Conservation (phyloP, 73 alveolate genomes). For the Uronychia setigera region DNA sequence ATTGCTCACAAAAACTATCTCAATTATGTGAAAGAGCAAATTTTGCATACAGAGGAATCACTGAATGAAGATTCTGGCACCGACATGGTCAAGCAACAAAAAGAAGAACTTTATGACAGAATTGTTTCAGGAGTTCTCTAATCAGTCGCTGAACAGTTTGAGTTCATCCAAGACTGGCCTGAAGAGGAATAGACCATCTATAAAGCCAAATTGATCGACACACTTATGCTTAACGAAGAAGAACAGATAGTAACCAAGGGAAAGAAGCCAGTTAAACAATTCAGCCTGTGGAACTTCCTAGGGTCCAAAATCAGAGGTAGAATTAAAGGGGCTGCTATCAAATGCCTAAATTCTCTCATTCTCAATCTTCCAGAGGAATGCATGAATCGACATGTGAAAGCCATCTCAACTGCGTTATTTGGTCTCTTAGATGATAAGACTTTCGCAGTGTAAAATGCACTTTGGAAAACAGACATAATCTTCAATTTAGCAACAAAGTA, state of each 20-base stretch:
- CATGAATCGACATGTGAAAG: constrained; percentile 20
- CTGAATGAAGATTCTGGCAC: constrained; percentile 44
- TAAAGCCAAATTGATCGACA: constrained; percentile 7
- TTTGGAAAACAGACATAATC: constrained; percentile 52
- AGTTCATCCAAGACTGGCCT: constrained; percentile 38
- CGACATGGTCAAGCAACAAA: constrained; percentile 32
- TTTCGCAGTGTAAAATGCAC: constrained; percentile 46
- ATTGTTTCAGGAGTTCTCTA: constrained; percentile 43
- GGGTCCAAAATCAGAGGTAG: constrained; percentile 41
- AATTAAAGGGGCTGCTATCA: constrained; percentile 41
- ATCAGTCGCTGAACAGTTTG: constrained; percentile 49
- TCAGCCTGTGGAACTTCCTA: constrained; percentile 29
- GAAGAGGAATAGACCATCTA: constrained; percentile 36
- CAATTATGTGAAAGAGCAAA: constrained; percentile 46
- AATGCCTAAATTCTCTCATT: constrained; percentile 22
- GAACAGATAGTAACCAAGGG: background rate
- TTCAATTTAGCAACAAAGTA: constrained; percentile 25
- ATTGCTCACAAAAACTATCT: constrained; percentile 40
- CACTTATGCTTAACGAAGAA: background rate
- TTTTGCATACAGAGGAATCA: constrained; percentile 41
- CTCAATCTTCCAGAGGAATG: constrained; percentile 38
- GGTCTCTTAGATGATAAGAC: constrained; percentile 47
- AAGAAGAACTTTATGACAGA: constrained; percentile 62
- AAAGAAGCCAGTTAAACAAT: background rate
- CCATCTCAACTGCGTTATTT: constrained; percentile 37